A percentile compares a stretch with the other conserved stretches of the same genome.
These are phyloP conservation scores for Acrocalymma vagum DNA, from an alignment of 2,329 filamentous ascomycete genomes.

Conservation along the genomic window DNA sequence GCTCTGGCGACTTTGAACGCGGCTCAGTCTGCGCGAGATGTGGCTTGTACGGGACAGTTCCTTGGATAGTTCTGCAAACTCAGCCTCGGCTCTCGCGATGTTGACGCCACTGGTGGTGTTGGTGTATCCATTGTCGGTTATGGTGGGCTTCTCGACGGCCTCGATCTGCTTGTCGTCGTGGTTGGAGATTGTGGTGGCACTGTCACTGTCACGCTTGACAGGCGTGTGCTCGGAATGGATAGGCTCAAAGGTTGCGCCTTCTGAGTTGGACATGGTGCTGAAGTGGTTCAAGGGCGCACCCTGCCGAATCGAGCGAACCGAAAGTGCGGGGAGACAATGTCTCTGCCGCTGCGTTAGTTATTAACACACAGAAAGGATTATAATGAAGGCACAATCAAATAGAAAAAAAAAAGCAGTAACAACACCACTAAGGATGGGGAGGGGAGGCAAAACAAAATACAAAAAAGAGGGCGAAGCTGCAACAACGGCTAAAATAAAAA, in stretches of 20 bases:
- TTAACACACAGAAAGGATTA: conserved; percentile 14
- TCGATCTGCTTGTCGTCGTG: conserved; percentile 29
- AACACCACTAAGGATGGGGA: too few species aligned
- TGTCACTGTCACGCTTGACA: conserved; percentile 22
- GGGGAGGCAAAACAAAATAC: conserved; percentile 6
- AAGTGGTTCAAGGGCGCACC: conserved; percentile 27
- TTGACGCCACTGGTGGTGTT: conserved; percentile 57
- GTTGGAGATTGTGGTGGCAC: conserved; percentile 30
- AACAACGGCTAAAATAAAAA: conserved; percentile 20
- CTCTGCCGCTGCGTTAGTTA: too few species aligned
- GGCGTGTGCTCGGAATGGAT: conserved; percentile 33
- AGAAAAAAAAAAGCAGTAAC: conserved; percentile 10
- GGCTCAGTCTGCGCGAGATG: conserved; percentile 48
- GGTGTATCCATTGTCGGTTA: conserved; percentile 25
- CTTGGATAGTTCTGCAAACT: conserved; percentile 72
- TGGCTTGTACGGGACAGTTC: conserved; percentile 53
- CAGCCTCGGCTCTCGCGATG: conserved; percentile 72
- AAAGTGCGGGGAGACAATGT: conserved; percentile 6
- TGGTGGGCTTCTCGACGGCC: conserved; percentile 18
- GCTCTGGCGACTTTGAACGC: conserved; percentile 56
- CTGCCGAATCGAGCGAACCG: conserved; percentile 8
- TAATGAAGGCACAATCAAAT: conserved; percentile 25
- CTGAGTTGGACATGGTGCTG: conserved; percentile 34
- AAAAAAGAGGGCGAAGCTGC: conserved; percentile 1
- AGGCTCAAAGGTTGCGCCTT: conserved; percentile 34